Base-by-base conservation (phyloP, 2,329 filamentous ascomycete genomes). In the Biscogniauxia mediterranea region DNA sequence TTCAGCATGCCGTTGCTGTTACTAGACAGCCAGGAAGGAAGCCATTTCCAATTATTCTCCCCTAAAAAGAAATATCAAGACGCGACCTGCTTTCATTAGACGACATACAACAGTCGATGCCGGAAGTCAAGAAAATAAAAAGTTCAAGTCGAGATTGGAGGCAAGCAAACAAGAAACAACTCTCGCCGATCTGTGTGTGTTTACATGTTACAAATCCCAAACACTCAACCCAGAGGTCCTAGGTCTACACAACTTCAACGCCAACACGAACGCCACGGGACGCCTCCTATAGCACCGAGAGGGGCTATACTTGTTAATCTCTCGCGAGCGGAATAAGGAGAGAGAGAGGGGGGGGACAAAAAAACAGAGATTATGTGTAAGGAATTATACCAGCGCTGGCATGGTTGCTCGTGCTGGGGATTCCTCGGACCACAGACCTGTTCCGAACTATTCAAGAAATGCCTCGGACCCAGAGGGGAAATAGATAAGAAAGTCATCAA, bases 341-440 rank as follows among this genome's bases (percentile, higher is more conserved):
- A 54, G 11, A 32, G 28, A 32, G 8, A 28, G 26, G 21, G 6
- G 49, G 51, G 13, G n/a, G n/a, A n/a, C n/a, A 21, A 51, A n/a
- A 19, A 51, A 11, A 51, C 8, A 51, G 2, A 32, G 52, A 58
- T 51, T n/a, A 75, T 75, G 73, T 75, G 73, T 55, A 69, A 72
- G 58, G 73, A 75, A 58, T 67, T 74, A 7, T 74, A 74, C 54
- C 71, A 75, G 61, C 69, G 71, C 25, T 75, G 73, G 73, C 59
- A 66, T 21, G 69, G 67, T 21, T 75, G 73, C 59, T 61, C 62
- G 8, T 75, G 73, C 46, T 74, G 71, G 71, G 72, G 73, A 2
- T 74, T 75, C 50, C n/a, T 74, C 9, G 59, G 64, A 51, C 68
- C 70, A n/a, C 63, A 72, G 53, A 71, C 69, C 19, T 75, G 73